These are phyloP conservation scores for Ophiostoma tasmaniense DNA, from an alignment of 2,329 filamentous ascomycete genomes.

Conservation along the genomic window DNA sequence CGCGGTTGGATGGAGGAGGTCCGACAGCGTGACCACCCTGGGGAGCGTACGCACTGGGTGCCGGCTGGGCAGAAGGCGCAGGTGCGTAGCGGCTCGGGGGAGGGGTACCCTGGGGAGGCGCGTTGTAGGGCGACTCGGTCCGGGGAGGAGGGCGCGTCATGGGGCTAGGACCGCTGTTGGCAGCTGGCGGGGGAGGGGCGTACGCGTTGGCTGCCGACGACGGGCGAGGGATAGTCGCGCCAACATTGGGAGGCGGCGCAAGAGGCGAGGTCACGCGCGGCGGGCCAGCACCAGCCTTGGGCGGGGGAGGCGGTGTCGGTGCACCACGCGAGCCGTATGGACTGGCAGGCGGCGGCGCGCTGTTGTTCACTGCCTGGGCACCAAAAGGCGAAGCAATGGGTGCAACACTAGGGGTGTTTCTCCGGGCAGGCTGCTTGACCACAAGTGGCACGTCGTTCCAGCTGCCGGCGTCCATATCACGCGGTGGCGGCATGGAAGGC, in stretches of 20 bases:
- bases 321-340: slow-evolving; percentile 41
- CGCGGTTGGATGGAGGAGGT: slow-evolving; percentile 35
- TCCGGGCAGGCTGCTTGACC: slow-evolving; percentile 60
- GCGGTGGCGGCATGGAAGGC: slow-evolving; percentile 54
- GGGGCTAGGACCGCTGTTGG: slow-evolving; percentile 26
- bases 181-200: slow-evolving; percentile 46
- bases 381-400: slow-evolving; percentile 70
- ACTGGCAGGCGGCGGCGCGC: slow-evolving; percentile 50
- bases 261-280: slow-evolving; percentile 67
- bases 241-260: slow-evolving; percentile 45
- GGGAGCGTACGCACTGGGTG: background rate
- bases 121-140: slow-evolving; percentile 78
- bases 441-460: slow-evolving; percentile 97
- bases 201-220: slow-evolving; percentile 52
- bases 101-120: slow-evolving; percentile 62
- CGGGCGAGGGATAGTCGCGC: slow-evolving; percentile 40
- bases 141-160: slow-evolving; percentile 53
- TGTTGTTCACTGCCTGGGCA: slow-evolving; percentile 41
- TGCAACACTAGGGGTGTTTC: slow-evolving; percentile 62
- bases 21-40: background rate
- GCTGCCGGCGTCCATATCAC: slow-evolving; percentile 63
- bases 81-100: slow-evolving; percentile 70
- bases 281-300: slow-evolving; percentile 57
- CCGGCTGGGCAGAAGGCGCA: slow-evolving; percentile 37
- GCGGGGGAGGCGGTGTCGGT: slow-evolving; percentile 64